Conservation (phyloP, 2,329 filamentous ascomycete genomes). For the Leptographium flavum region DNA sequence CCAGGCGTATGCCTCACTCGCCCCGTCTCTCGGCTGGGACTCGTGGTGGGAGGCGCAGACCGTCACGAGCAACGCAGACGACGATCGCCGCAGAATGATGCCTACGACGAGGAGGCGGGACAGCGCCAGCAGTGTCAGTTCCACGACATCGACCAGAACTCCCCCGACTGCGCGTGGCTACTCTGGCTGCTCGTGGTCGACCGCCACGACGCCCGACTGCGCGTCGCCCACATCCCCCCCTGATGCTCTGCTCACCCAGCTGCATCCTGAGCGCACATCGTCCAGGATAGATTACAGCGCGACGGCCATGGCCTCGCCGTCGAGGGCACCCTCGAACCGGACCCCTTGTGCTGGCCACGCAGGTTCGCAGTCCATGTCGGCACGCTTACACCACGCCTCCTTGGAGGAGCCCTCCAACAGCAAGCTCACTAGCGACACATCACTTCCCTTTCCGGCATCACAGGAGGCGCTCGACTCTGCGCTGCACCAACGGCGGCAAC, state of each 20-base stretch:
- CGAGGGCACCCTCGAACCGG: neutral
- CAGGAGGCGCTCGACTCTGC: neutral
- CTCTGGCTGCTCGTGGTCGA: slow-evolving; percentile 4
- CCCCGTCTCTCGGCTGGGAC: neutral
- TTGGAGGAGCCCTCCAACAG: too few species aligned
- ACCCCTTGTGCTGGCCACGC: neutral
- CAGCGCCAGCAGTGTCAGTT: slow-evolving; percentile 10
- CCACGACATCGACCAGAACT: slow-evolving; percentile 2
- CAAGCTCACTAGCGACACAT: neutral
- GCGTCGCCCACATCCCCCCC: slow-evolving; percentile 7
- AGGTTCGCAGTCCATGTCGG: neutral
- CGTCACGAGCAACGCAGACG: neutral
- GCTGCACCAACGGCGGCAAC: slow-evolving; percentile 8
- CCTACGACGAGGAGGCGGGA: neutral
- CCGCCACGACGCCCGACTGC: slow-evolving; percentile 7
- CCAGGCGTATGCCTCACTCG: neutral
- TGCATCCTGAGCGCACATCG: neutral
- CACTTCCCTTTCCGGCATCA: neutral
- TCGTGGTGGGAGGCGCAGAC: neutral
- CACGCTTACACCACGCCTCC: slow-evolving; percentile 6
- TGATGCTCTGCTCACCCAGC: neutral
- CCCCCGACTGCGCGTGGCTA: slow-evolving; percentile 1
- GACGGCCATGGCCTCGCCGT: neutral
- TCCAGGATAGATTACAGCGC: neutral
- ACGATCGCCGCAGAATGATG: too few species aligned